Conservation (phyloP, 805 yeast species). For the Saccharomycopsis sp. region DNA sequence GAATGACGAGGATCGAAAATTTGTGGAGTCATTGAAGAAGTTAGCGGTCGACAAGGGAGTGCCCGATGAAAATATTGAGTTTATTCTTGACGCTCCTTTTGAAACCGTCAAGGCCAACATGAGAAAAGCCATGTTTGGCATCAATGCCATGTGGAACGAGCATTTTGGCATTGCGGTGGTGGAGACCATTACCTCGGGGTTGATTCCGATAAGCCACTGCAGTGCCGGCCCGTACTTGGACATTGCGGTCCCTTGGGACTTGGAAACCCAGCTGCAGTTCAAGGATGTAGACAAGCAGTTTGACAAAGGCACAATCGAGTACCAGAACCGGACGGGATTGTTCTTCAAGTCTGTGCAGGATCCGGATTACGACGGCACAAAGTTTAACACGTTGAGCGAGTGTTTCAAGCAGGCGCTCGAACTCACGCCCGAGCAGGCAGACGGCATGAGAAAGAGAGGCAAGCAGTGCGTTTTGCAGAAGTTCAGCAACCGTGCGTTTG, state of each 20-base stretch:
- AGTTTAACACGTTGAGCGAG: conserved; percentile 41
- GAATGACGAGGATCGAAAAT: conserved; percentile 50
- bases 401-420: conserved; percentile 38
- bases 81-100: conserved; percentile 70
- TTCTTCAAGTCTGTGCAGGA: conserved; percentile 66
- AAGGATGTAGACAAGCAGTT: conserved; percentile 34
- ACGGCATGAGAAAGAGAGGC: conserved; percentile 39
- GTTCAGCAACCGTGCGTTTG: conserved; percentile 57
- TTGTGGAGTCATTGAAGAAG: conserved; percentile 41
- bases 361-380: conserved; percentile 47
- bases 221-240: conserved; percentile 93
- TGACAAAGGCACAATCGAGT: too few relatives aligned
- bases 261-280: conserved; percentile 24
- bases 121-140: conserved; percentile 55
- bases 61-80: conserved; percentile 36
- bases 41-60: conserved; percentile 38
- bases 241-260: conserved; percentile 57
- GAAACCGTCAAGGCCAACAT: conserved; percentile 48
- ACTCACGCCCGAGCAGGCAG: conserved; percentile 31
- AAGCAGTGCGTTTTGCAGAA: conserved; percentile 35
- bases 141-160: conserved; percentile 99
- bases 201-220: conserved; percentile 84
- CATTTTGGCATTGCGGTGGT: conserved; percentile 98
- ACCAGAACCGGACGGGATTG: conserved; percentile 47
- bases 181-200: conserved; percentile 79